Conservation (phyloP, 345 rosid species). For the Pugionium dolabratum region DNA sequence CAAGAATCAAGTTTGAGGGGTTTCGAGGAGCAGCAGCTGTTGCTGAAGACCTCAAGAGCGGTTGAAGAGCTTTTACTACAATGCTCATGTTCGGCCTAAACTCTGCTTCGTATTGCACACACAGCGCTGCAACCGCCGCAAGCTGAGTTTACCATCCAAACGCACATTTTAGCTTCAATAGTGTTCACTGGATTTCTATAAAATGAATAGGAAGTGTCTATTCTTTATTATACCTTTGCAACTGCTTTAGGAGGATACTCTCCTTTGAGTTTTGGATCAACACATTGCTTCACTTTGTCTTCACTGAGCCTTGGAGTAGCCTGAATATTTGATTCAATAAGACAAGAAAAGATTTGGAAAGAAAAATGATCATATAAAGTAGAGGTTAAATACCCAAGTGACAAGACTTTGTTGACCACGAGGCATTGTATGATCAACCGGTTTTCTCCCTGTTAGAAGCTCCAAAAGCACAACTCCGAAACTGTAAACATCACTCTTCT, state of each 20-base stretch:
- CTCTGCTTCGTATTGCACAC: constrained; percentile 97
- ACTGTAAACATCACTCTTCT: constrained; percentile 97
- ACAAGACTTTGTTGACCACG: constrained; percentile 98
- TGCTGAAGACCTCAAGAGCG: constrained; percentile 68
- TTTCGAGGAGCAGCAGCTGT: constrained; percentile 41
- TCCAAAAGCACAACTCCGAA: constrained; percentile 96
- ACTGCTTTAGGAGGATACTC: constrained; percentile 95
- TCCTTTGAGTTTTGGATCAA: constrained; percentile 94
- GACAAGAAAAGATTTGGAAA: constrained; percentile 4
- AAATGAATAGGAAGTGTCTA: not conserved
- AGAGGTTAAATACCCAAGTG: constrained; percentile 69
- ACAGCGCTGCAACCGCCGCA: constrained; percentile 97
- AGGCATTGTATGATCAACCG: constrained; percentile 99
- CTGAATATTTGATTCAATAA: constrained; percentile 39
- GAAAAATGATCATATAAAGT: not conserved
- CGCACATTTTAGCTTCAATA: constrained; percentile 8
- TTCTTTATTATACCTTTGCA: constrained; percentile 73
- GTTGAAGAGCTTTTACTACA: constrained; percentile 98
- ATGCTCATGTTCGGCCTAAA: constrained; percentile 98
- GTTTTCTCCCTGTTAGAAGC: constrained; percentile 95
- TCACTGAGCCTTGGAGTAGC: constrained; percentile 98
- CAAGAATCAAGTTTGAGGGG: constrained; percentile 21
- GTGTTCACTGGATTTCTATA: not conserved
- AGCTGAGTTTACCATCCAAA: constrained; percentile 50
- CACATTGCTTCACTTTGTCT: constrained; percentile 97